Evolutionary conservation across 2,329 filamentous ascomycete genomes (phyloP), one percentile per base, ranked within the genome.

Genomic region (Trichoderma sp.): DNA sequence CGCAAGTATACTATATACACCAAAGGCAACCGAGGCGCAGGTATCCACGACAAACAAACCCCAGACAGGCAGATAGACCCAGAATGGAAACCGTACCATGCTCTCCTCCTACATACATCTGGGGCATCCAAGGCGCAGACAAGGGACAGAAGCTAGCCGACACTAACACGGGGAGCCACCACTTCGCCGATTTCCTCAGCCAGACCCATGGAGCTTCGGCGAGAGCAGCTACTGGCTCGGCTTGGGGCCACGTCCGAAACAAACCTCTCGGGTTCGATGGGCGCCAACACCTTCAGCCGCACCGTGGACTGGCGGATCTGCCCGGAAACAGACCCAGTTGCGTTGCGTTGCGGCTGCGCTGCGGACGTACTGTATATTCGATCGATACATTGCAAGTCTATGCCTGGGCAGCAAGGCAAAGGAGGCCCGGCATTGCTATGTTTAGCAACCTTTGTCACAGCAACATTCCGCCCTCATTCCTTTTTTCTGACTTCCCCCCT

Each of bases 261-360:
- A 49, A 49, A 57, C 33, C 33, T 37, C 4, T 27, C 57, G 63
- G 49, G 35, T 35, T 58, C 40, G 37, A 66, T 66, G 21, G 43
- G 29, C 55, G 63, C 63, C 63, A 52, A 52, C 55, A 35, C 37
- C 37, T 66, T 58, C 55, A 66, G 55, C 63, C 53, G 63, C 63
- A 66, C 63, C 47, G 43, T 61, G 35, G 65, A 27, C 47, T 52
- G 47, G 37, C 65, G 59, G 40, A 69, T 69, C 59, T 69, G 67
- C 52, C 59, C 59, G 67, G 59, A 61, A 57, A 56, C 59, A 64
- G 49, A 40, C 16, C 55, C 58, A 56, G 53, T 10, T 56, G 47
- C 66, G 33, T 4, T 35, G 33, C 2, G 33, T 3, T 35, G 33
- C 1, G 2, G 11, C 4, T 35, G 33, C 2, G 33, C 11, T 35